phyloP scores from a whole-genome alignment of 768 basidiomycete genomes.

The Tulasnella sp. region DNA sequence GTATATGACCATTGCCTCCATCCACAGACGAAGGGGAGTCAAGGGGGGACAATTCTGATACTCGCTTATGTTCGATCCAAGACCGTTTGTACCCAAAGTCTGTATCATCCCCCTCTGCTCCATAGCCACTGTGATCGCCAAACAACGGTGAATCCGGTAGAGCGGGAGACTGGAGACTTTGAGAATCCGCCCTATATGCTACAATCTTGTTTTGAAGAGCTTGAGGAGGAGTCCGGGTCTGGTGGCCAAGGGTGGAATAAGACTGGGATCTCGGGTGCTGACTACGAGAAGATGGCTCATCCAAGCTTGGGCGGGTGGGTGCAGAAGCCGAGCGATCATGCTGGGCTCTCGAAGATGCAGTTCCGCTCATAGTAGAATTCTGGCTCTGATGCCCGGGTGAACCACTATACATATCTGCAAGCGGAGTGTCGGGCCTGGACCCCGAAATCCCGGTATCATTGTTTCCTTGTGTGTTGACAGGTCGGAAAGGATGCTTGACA shows the following conservation, averaged over 20 bases:
- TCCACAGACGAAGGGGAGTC: background rate
- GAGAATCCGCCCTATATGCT: background rate
- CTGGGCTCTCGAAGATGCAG: background rate
- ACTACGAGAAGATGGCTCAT: too few species aligned
- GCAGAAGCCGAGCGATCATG: background rate
- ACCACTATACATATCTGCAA: conserved; percentile 9
- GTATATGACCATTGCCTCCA: too few species aligned
- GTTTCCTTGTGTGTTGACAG: too few species aligned
- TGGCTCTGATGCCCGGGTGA: background rate
- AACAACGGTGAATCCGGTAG: background rate
- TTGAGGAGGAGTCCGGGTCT: too few species aligned
- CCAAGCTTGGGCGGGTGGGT: background rate
- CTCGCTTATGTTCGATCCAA: too few species aligned
- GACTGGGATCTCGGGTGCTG: background rate
- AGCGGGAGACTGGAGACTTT: background rate
- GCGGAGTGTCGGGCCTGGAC: conserved; percentile 3
- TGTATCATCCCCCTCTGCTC: too few species aligned
- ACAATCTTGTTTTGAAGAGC: background rate
- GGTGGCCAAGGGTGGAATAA: too few species aligned
- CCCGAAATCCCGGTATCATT: too few species aligned
- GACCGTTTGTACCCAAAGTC: too few species aligned
- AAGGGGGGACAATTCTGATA: too few species aligned
- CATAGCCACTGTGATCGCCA: background rate
- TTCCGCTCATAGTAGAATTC: background rate
- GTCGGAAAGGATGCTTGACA: too few species aligned